Conservation (phyloP, 2,329 filamentous ascomycete genomes). For the Cadophora gregata region DNA sequence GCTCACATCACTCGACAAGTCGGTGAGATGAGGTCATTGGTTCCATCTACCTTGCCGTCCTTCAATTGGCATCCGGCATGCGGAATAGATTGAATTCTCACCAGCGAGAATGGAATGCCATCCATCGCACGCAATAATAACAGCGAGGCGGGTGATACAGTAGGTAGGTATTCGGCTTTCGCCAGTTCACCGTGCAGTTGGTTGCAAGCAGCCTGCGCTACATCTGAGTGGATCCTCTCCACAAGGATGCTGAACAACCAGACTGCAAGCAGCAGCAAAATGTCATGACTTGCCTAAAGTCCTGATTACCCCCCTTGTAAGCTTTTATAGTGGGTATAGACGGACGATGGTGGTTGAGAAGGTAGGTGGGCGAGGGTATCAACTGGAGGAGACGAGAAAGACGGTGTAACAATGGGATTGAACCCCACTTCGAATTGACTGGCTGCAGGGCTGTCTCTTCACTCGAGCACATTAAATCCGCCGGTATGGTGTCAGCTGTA, state of each 20-base stretch:
- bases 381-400: background rate
- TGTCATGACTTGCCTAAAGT: background rate
- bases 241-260: constrained; percentile 3
- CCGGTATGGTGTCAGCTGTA: too few species aligned
- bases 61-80: background rate
- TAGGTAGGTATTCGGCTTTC: too few species aligned
- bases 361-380: background rate
- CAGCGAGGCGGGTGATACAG: too few species aligned
- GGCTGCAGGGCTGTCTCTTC: background rate
- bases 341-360: background rate
- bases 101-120: background rate
- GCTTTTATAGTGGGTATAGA: background rate
- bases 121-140: too few species aligned
- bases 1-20: background rate
- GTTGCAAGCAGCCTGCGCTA: background rate
- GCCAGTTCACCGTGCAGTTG: background rate
- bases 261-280: background rate
- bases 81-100: background rate
- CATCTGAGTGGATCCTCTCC: background rate
- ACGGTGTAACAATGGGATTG: background rate
- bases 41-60: background rate
- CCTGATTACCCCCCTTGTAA: constrained; percentile 4
- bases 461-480: background rate
- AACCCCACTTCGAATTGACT: background rate
- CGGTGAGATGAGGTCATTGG: background rate